Base-by-base conservation (phyloP, 2,329 filamentous ascomycete species). In the Sporothrix protearum region DNA sequence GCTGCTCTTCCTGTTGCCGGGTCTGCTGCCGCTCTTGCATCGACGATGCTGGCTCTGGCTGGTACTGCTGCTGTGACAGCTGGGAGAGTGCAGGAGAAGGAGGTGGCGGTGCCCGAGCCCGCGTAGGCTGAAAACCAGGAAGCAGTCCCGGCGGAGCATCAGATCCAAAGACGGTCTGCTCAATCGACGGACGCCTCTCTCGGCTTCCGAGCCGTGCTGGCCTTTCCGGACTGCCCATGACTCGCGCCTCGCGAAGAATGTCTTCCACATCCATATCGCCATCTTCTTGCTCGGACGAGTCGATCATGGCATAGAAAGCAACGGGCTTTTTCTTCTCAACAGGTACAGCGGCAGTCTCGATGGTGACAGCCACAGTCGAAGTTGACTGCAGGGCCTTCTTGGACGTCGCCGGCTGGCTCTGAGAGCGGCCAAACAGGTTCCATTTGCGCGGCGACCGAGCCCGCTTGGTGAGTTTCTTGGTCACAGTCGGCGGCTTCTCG, bases 221-320 rank as follows among this genome's bases (percentile, higher is more conserved):
- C 25, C 25, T 53, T 12, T 30, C 9, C 9, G 53, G 55, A 30
- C 42, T 71, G 4, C 73, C 73, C 25, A 80, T 80, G 36, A 81
- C 80, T 55, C 83, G 81, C 14, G 83, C 86, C 75, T 86, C 84
- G 25, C 85, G 83, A 33, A 88, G 78, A 19, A 87, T 82, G 39
- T 85, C 83, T 22, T 83, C 82, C 8, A 83, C 78, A 64, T 86
- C 82, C 57, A 77, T 75, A n/a, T 79, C 70, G 10, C 64, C 64
- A 36, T 71, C 76, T 69, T 86, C 85, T 73, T 84, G 83, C 74
- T 89, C 87, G 0, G 86, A 85, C 1, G 84, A 85, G 76, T 90
- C 87, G 77, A 90, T 84, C 78, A 89, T 86, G 8, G 88, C 84
- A 76, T 90, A 90, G 75, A 87, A 89, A 1, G 88, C 84, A 7